Evolutionary conservation across 1,139 yeast genomes (phyloP).

Genomic region (Candida sanyaensis): DNA sequence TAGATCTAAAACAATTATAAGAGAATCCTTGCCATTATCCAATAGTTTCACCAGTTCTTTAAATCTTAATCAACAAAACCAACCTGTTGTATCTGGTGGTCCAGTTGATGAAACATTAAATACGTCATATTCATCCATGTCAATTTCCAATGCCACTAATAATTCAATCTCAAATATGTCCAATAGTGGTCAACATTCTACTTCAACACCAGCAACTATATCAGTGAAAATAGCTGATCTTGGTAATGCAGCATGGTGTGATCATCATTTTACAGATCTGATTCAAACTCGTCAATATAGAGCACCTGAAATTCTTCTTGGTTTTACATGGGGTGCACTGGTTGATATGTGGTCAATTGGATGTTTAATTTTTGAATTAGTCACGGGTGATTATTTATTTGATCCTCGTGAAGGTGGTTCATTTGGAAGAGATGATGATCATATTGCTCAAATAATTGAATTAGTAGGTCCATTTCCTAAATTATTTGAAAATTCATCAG

Average conservation of each 20-base stretch:
- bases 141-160: slow-evolving; percentile 21
- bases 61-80: slow-evolving; percentile 13
- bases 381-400: slow-evolving; percentile 51
- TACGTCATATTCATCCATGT: slow-evolving; percentile 46
- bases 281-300: slow-evolving; percentile 53
- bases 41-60: slow-evolving; percentile 35
- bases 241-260: slow-evolving; percentile 53
- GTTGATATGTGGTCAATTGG: slow-evolving; percentile 54
- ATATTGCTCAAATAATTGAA: slow-evolving; percentile 51
- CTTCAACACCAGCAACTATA: slow-evolving; percentile 30
- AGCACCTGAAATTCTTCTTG: slow-evolving; percentile 48
- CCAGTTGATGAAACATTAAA: slow-evolving; percentile 23
- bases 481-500: slow-evolving; percentile 44
- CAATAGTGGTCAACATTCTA: background rate
- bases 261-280: slow-evolving; percentile 53
- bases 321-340: slow-evolving; percentile 53
- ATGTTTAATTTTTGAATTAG: slow-evolving; percentile 45
- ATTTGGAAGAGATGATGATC: slow-evolving; percentile 51
- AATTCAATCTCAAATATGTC: background rate
- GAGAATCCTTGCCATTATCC: slow-evolving; percentile 86
- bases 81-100: background rate
- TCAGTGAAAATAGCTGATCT: slow-evolving; percentile 53
- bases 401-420: slow-evolving; percentile 51
- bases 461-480: slow-evolving; percentile 47
- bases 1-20: slow-evolving; percentile 68